Evolutionary conservation across 371 early-diverging fungal genomes (phyloP).

Genomic region (Lichtheimia hyalospora): DNA sequence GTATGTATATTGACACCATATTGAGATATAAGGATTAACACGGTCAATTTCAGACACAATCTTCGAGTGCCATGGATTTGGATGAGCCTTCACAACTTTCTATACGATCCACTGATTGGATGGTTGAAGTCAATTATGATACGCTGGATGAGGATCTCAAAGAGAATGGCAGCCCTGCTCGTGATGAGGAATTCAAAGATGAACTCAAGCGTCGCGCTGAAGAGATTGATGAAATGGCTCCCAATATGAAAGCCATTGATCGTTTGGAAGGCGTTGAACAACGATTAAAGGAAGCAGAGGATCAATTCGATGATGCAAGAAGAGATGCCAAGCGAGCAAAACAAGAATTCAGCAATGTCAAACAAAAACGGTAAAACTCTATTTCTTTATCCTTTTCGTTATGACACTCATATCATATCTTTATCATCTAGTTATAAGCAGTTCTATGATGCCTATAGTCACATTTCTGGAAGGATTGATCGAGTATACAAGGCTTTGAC

Average conservation of each 20-base stretch:
- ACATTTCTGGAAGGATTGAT: constrained; percentile 89
- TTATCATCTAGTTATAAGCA: constrained; percentile 54
- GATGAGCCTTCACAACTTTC: constrained; percentile 47
- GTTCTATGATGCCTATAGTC: constrained; percentile 91
- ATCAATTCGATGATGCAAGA: constrained; percentile 80
- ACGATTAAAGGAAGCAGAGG: constrained; percentile 76
- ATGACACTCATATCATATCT: neutral
- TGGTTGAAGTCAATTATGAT: constrained; percentile 62
- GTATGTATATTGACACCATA: constrained; percentile 14
- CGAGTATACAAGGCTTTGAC: constrained; percentile 96
- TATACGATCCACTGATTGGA: constrained; percentile 48
- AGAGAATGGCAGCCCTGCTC: constrained; percentile 46
- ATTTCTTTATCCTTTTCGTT: neutral
- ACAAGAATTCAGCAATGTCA: constrained; percentile 78
- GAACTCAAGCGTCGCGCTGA: constrained; percentile 59
- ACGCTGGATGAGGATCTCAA: constrained; percentile 50
- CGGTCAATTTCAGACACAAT: constrained; percentile 2
- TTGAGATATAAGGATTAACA: neutral
- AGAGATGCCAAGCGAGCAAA: constrained; percentile 77
- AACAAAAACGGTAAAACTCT: constrained; percentile 68
- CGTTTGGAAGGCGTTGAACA: constrained; percentile 81
- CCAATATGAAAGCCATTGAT: constrained; percentile 86
- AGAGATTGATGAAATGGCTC: constrained; percentile 87
- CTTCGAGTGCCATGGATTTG: constrained; percentile 48
- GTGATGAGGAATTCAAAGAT: constrained; percentile 73